Conservation (phyloP, 2,329 filamentous ascomycete species). For the Pestalotiopsis sp. region DNA sequence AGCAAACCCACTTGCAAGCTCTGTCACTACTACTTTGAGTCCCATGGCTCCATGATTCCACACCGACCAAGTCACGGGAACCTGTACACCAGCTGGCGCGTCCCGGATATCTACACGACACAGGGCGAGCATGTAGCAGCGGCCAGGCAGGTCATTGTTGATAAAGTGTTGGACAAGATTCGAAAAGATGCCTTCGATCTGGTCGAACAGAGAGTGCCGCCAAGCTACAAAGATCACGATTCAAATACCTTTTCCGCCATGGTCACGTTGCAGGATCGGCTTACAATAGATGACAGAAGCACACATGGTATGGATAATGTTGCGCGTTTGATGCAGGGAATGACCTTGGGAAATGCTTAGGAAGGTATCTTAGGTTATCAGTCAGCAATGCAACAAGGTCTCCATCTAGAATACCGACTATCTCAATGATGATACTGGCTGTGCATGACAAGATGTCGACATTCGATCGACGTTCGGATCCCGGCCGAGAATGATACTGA, state of each 20-base stretch:
- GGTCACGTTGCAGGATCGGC: neutral
- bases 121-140: neutral
- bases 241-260: neutral
- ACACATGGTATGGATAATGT: neutral
- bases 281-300: neutral
- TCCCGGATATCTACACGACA: constrained; percentile 16
- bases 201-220: neutral
- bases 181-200: constrained; percentile 10
- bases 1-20: constrained; percentile 27
- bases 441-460: no score
- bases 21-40: constrained; percentile 23
- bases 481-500: no score
- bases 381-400: neutral
- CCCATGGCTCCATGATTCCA: constrained; percentile 13
- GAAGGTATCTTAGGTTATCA: neutral
- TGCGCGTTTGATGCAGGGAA: neutral
- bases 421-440: no score
- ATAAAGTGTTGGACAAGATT: constrained; percentile 7
- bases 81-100: constrained; percentile 22
- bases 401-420: neutral
- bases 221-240: neutral
- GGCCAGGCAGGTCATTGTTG: constrained; percentile 12
- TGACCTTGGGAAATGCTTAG: neutral
- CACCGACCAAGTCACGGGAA: constrained; percentile 21
- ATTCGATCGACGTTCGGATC: no score